A percentile compares a stretch with the other conserved stretches of the same genome.
Evolutionary conservation across 2,329 filamentous ascomycete genomes (phyloP).

Genomic region (Colletotrichum somersetense): DNA sequence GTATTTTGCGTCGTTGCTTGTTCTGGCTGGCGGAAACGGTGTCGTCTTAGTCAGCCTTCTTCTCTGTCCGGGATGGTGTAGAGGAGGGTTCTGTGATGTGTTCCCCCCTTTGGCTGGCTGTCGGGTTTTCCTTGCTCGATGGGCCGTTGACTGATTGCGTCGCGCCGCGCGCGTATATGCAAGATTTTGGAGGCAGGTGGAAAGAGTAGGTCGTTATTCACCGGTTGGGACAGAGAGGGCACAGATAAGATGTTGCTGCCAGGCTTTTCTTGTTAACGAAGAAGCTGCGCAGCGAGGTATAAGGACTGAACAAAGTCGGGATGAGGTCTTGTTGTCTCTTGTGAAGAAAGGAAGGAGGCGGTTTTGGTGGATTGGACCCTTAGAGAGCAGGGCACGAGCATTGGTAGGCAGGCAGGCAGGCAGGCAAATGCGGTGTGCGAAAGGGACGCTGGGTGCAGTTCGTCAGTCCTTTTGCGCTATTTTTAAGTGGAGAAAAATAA

Average conservation of each 20-base stretch:
- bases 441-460: neutral
- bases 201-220: neutral
- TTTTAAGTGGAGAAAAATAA: conserved; percentile 15
- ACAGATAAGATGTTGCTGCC: neutral
- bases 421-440: conserved; percentile 16
- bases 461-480: neutral
- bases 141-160: neutral
- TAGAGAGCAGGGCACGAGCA: neutral
- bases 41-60: neutral
- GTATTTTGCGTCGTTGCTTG: neutral
- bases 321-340: conserved; percentile 9
- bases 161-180: neutral
- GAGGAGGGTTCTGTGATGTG: neutral
- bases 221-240: neutral
- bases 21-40: neutral
- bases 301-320: neutral
- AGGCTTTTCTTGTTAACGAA: neutral
- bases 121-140: neutral
- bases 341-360: conserved; percentile 18
- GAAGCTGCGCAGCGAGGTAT: neutral
- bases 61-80: neutral
- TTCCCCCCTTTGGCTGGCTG: neutral
- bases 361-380: conserved; percentile 22
- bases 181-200: neutral
- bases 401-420: neutral